A percentile compares a stretch with the other conserved stretches of the same genome.
These are phyloP conservation scores for Entonaema liquescens DNA, from an alignment of 495 filamentous ascomycete genomes.

Conservation along the genomic window DNA sequence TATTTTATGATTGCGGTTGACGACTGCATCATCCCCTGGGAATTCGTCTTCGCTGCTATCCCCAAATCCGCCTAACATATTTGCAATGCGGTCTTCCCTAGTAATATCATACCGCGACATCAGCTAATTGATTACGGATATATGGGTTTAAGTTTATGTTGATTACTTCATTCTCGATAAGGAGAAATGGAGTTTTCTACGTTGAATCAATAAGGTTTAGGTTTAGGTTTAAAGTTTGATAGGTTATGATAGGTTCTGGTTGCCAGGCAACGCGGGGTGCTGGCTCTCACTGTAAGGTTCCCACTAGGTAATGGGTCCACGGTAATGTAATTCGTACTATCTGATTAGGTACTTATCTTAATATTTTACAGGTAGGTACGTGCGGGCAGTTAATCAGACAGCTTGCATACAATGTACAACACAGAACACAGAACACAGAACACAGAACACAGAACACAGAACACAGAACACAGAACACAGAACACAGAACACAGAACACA, in stretches of 20 bases:
- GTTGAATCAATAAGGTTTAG: constrained; percentile 5
- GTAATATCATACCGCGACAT: constrained; percentile 4
- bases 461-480: no score
- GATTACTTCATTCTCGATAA: neutral
- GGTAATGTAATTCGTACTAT: neutral
- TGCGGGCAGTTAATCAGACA: no score
- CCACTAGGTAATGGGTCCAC: neutral
- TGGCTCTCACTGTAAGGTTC: neutral
- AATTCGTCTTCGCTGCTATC: constrained; percentile 42
- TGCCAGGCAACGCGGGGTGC: constrained; percentile 42
- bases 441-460: no score
- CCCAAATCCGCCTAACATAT: constrained; percentile 14
- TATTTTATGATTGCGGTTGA: constrained; percentile 26
- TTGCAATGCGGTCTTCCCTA: constrained; percentile 5
- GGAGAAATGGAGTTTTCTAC: neutral
- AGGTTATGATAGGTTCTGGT: constrained; percentile 25
- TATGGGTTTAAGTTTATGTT: neutral
- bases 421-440: no score
- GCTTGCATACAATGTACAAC: no score
- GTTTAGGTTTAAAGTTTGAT: constrained; percentile 19
- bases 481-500: no score
- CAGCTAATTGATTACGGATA: neutral
- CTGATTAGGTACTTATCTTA: no score
- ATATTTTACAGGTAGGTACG: no score
- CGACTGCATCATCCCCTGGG: constrained; percentile 39